A percentile compares a stretch with the other conserved stretches of the same genome.
These are phyloP conservation scores for Aspergillus cristatus DNA, from an alignment of 495 filamentous ascomycete genomes.

Conservation along the genomic window DNA sequence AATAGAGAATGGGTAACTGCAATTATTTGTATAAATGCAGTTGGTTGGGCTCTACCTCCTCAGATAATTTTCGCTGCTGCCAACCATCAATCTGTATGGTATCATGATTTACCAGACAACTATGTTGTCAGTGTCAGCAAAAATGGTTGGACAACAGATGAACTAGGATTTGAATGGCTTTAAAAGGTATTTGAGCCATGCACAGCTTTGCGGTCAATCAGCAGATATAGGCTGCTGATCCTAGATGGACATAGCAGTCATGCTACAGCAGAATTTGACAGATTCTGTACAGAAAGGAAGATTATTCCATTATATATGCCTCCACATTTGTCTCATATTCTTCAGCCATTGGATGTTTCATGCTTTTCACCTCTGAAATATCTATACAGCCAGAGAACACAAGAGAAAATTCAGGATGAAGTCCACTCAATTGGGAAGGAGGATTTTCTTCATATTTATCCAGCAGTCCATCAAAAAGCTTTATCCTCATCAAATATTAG, in stretches of 20 bases:
- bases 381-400: conserved; percentile 10
- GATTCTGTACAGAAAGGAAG: conserved; percentile 12
- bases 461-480: conserved; percentile 1
- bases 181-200: conserved; percentile 11
- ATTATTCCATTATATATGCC: conserved; percentile 14
- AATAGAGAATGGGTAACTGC: conserved; percentile 8
- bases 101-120: conserved; percentile 7
- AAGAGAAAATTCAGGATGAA: conserved; percentile 1
- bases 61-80: conserved; percentile 14
- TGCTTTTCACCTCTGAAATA: conserved; percentile 8
- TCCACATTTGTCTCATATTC: conserved; percentile 14
- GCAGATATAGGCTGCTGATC: conserved; percentile 20
- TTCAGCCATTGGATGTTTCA: conserved; percentile 21
- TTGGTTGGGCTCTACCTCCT: not conserved
- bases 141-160: conserved; percentile 19
- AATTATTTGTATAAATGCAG: no score
- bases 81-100: conserved; percentile 12
- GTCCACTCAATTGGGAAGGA: conserved; percentile 9
- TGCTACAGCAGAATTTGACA: conserved; percentile 14
- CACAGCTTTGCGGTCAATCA: conserved; percentile 11
- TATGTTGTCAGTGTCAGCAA: conserved; percentile 9
- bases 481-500: conserved; percentile 6
- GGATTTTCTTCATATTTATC: conserved; percentile 7
- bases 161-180: conserved; percentile 13
- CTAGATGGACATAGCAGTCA: conserved; percentile 23